Base-by-base conservation (phyloP, 192 early-diverging fungal species). In the Backusella psychrophila region DNA sequence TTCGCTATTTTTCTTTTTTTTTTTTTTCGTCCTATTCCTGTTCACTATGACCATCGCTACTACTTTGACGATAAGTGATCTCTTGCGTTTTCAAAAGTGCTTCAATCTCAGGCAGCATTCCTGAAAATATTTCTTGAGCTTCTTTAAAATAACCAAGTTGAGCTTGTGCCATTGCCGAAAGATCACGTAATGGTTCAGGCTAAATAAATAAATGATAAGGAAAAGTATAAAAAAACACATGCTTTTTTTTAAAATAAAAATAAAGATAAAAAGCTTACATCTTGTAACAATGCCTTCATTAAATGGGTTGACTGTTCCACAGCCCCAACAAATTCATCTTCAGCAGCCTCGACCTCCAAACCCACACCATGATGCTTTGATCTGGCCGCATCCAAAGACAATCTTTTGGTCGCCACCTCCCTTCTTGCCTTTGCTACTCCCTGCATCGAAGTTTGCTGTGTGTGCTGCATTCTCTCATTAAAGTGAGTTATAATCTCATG, bases 251-350 rank as follows among this genome's bases (percentile, higher is more conserved):
- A 1, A 29, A 26, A 29, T 33, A 26, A 26, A 36, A n/a, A 36
- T 6, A 19, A 56, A 19, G 33, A 9, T 12, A 36, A 33, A 33
- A 33, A 33, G 31, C 35, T 69, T 41, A 69, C 86, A 80, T 83
- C 93, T 80, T 94, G 94, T 31, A 97, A 89, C 15, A 97, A 93
- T 17, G 90, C 81, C 77, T 92, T 93, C 97, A 98, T 98, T 74
- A 95, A 88, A 15, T 87, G 89, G 83, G 95, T 98, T 17, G 95
- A 93, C 75, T 97, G 94, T 81, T 97, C 96, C 19, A 98, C 91
- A 15, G 93, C 92, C 8, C 91, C 93, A 17, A 97, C 94, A 89
- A 97, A 97, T 71, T 92, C 89, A 86, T 97, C 97, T 81, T 98
- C 96, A 14, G 94, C 90, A 31, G 89, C 80, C 78, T 95, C 93